Base-by-base conservation (phyloP, 352 stramenopile species). In the Globisporangium cystogenes region DNA sequence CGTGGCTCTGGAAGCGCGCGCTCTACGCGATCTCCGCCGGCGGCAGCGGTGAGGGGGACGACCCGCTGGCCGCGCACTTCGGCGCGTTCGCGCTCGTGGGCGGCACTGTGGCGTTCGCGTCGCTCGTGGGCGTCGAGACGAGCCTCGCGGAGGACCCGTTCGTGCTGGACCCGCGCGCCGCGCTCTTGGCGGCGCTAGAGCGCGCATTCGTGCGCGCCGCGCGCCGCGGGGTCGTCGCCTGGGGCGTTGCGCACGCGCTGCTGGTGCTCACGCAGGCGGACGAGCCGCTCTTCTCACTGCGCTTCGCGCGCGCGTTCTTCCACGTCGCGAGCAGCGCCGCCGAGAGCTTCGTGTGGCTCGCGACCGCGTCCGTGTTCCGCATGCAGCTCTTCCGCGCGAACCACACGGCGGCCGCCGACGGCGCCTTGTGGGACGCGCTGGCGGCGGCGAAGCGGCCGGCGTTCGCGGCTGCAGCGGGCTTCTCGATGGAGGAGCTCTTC, bases 351-450 rank as follows among this genome's bases (percentile, higher is more conserved):
- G 68, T 69, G 7, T 59, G 66, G 20, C 51, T 86, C n/a, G 62
- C 39, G 21, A 58, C 67, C 7, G 59, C 70, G 10, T 77, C 74
- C 0, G 62, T 82, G 39, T 82, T 81, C 57, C 64, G 74, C 24
- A 73, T 81, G 39, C 35, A 82, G 54, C 59, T 86, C 26, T 86
- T 82, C 57, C 72, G 72, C 18, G 55, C 62, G 18, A 77, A 51
- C 21, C 68, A 73, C 42, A 36, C 59, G 14, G 64, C 64, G 0
- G 66, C 62, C 29, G 39, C 45, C 2, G 57, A 62, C 10, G 60
- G 59, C 24, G 67, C 62, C 42, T 54, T 85, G 8, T 82, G 70
- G 71, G 60, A 73, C n/a, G 62, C 60, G 0, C 39, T 76, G 2
- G 24, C 37, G 18, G 43, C 35, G 31, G 27, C 39, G 11, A 12